Base-by-base conservation (phyloP, 108 stramenopile species). In the Cyclotella cryptica region DNA sequence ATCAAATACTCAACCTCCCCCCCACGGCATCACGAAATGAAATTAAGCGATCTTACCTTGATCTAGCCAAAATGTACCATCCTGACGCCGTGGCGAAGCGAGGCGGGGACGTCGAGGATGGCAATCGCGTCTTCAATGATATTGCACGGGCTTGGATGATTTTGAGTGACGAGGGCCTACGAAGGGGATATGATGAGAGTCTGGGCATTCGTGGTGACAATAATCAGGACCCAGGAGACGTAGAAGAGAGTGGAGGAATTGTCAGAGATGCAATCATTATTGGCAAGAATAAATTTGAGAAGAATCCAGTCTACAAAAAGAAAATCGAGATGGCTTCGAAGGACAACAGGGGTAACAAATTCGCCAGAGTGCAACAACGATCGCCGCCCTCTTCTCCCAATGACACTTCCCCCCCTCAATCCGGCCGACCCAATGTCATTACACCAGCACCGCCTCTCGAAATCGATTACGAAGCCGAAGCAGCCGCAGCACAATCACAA, bases 131-230 rank as follows among this genome's bases (percentile, higher is more conserved):
- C 1, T 81, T 81, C 24, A 75, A 74, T 57, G 74, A 81, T 41
- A 75, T 81, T 47, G 73, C 80, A 58, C 61, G 80, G 14, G 80
- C 80, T 12, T 81, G 68, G 67, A 81, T 81, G 80, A 67, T 81
- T 9, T 57, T 81, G 41, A 74, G 72, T 3, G 80, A 81, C 65
- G 69, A 70, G 1, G 66, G 67, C 15, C 57, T 68, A 39, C 39
- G 80, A 10, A 46, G 68, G 53, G 58, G 60, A 24, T 81, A 81
- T 39, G 80, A 81, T 62, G 57, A 44, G 0, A 54, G 46, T 39
- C 53, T 69, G 59, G 63, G 47, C 51, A 68, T 35, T 69, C 60
- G 53, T 46, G 69, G 28, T 63, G n/a, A 42, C 60, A 65, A 4
- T 3, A 43, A 57, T 65, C 59, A 78, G 65, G 69, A 60, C 45